A percentile compares a stretch with the other conserved stretches of the same genome.
These are phyloP conservation scores for Solanum chiquidenum DNA, from an alignment of 257 asterid species.

Conservation along the genomic window DNA sequence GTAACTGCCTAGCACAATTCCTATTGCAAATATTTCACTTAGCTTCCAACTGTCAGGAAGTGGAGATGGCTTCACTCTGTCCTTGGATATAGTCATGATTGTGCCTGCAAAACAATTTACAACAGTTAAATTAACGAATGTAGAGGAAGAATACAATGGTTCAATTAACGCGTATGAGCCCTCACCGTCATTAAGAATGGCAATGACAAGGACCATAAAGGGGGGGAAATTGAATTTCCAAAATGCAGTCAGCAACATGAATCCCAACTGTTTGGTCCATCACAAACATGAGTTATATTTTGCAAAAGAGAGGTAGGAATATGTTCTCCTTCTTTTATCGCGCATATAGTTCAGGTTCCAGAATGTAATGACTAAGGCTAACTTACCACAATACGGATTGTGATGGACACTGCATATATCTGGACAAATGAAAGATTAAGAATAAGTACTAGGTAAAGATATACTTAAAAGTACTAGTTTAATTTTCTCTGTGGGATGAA, in stretches of 20 bases:
- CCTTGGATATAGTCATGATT: conserved; percentile 60
- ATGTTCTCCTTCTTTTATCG: background rate
- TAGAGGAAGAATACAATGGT: too few relatives aligned
- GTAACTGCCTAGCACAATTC: conserved; percentile 48
- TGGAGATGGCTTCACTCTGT: conserved; percentile 62
- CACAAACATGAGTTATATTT: background rate
- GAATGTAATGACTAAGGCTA: background rate
- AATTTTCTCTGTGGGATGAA: background rate
- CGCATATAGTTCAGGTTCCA: background rate
- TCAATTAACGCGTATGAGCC: background rate
- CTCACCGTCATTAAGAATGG: conserved; percentile 60
- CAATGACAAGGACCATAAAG: conserved; percentile 67
- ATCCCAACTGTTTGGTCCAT: conserved; percentile 36
- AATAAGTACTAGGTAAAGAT: background rate
- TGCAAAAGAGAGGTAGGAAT: background rate
- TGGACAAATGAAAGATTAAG: conserved; percentile 9
- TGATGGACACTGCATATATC: conserved; percentile 70
- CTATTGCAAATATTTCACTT: conserved; percentile 49
- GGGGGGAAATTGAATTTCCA: conserved; percentile 66
- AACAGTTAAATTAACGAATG: too few relatives aligned
- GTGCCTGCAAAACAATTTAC: conserved; percentile 25
- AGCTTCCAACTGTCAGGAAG: conserved; percentile 55
- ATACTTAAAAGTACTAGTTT: background rate
- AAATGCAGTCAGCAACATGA: conserved; percentile 47
- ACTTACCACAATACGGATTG: conserved; percentile 69